Conservation (phyloP, 441 rosid species). For the Sinapis alba region DNA sequence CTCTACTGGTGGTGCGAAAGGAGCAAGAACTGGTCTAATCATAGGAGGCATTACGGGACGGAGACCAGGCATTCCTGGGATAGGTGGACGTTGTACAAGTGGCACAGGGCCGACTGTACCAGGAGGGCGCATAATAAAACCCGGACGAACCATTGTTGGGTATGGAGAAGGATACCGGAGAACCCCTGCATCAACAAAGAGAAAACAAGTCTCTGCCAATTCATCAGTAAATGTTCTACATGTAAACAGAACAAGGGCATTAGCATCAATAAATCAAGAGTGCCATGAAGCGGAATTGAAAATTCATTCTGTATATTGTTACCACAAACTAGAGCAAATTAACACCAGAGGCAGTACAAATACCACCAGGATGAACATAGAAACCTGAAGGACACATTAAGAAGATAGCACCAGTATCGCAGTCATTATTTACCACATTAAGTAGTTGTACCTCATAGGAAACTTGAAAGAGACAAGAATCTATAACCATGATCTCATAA, state of each 20-base stretch:
- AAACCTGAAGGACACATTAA: slow-evolving; percentile 86
- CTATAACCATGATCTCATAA: slow-evolving; percentile 59
- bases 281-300: slow-evolving; percentile 30
- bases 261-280: slow-evolving; percentile 39
- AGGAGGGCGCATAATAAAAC: slow-evolving; percentile 83
- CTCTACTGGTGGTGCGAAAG: slow-evolving; percentile 70
- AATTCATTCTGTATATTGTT: slow-evolving; percentile 55
- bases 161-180: slow-evolving; percentile 73
- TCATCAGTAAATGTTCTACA: slow-evolving; percentile 54
- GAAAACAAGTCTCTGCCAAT: slow-evolving; percentile 59
- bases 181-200: slow-evolving; percentile 66
- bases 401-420: slow-evolving; percentile 61
- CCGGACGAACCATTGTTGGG: slow-evolving; percentile 75
- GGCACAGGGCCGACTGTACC: slow-evolving; percentile 68
- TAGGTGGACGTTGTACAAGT: slow-evolving; percentile 59
- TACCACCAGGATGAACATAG: slow-evolving; percentile 90
- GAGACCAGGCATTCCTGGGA: slow-evolving; percentile 72
- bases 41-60: slow-evolving; percentile 76
- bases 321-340: slow-evolving; percentile 94
- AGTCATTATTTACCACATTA: slow-evolving; percentile 49
- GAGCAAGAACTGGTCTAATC: slow-evolving; percentile 70
- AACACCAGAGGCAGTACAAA: slow-evolving; percentile 87
- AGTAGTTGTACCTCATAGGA: slow-evolving; percentile 70
- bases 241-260: slow-evolving; percentile 34
- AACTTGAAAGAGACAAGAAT: slow-evolving; percentile 49